Conservation (phyloP, 805 yeast species). For the Monosporozyma aerobia region DNA sequence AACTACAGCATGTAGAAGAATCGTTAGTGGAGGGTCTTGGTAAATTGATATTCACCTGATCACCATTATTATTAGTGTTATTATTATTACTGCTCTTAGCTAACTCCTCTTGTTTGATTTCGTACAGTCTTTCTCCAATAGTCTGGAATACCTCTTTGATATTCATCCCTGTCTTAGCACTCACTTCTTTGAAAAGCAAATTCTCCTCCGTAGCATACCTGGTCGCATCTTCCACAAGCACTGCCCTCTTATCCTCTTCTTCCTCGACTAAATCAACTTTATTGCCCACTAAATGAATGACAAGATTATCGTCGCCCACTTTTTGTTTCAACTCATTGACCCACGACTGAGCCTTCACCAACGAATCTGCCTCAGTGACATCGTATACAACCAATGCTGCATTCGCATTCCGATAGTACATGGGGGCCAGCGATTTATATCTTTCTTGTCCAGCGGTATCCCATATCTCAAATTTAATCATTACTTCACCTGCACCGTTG, state of each 20-base stretch:
- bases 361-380: constrained; percentile 58
- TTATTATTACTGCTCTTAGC: constrained; percentile 7
- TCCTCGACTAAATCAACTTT: constrained; percentile 60
- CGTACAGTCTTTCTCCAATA: constrained; percentile 39
- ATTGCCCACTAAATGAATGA: constrained; percentile 83
- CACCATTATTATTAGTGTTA: constrained; percentile 6
- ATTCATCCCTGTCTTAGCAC: constrained; percentile 50
- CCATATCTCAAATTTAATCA: constrained; percentile 62
- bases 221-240: constrained; percentile 38
- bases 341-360: constrained; percentile 80
- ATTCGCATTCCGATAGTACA: constrained; percentile 74
- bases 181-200: constrained; percentile 43
- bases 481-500: constrained; percentile 18
- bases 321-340: constrained; percentile 83
- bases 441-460: constrained; percentile 97
- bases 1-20: constrained; percentile 32
- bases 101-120: constrained; percentile 16
- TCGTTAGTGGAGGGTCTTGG: constrained; percentile 39
- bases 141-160: constrained; percentile 39
- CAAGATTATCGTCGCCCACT: constrained; percentile 57
- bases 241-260: constrained; percentile 41
- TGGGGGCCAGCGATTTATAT: constrained; percentile 72
- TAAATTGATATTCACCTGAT: constrained; percentile 26
- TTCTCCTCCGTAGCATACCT: constrained; percentile 47
- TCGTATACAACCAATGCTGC: constrained; percentile 88